Base-by-base conservation (phyloP, 495 filamentous ascomycete genomes). In the Annulohypoxylon bovei region DNA sequence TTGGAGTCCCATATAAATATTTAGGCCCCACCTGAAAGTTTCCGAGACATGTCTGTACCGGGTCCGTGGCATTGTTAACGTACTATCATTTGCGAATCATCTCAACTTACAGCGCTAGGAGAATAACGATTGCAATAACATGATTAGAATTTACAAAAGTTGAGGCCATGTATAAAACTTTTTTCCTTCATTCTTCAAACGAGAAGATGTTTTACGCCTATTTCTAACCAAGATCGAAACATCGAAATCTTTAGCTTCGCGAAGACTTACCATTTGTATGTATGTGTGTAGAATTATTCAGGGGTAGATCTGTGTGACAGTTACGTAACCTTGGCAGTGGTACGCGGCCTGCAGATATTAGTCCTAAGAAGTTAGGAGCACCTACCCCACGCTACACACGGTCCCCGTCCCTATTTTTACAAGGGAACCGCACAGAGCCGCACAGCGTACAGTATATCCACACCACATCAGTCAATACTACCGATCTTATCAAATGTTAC, bases 341-440 rank as follows among this genome's bases (percentile, higher is more conserved):
- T 61, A 67, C 65, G 65, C 47, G 65, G 28, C 65, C 37, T 61
- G 57, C 65, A 67, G 42, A 44, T 57, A 55, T 22, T 52, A 37
- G 22, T 1, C 37, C 37, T 40, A 40, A 40, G 12, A 40, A 14
- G 37, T 14, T 16, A 40, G 37, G 37, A 40, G n/a, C 39, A 18
- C 8, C n/a, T 42, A 53, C 49, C 49, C 27, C 49, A 53, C n/a
- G n/a, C n/a, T n/a, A n/a, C n/a, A n/a, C n/a, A n/a, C 27, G 28
- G 49, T 30, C 27, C 27, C 18, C 8, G n/a, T 40, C 20, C 12
- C 7, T n/a, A 30, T 52, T 6, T 16, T 52, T 28, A 25, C 39
- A 35, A 42, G 47, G 47, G 53, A 16, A 66, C 54, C 16, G 14
- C 42, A 39, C 42, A 40, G 54, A 66, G 63, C 63, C 63, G 53